Evolutionary conservation across 495 filamentous ascomycete genomes (phyloP).

Genomic region (Neurospora sp.): DNA sequence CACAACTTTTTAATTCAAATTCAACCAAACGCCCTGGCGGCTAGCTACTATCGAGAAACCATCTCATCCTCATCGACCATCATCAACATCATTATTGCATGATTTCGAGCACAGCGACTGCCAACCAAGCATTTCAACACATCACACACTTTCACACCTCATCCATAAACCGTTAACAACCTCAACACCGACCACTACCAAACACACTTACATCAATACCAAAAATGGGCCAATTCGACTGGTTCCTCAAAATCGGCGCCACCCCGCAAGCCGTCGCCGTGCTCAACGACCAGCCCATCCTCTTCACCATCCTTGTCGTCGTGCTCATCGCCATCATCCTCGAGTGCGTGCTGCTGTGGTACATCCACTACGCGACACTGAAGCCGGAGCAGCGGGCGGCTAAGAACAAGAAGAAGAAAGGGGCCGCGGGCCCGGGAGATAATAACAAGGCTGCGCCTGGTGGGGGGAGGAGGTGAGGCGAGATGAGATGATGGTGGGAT

Average conservation of each 20-base stretch:
- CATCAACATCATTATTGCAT: no score
- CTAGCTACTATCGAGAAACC: not conserved
- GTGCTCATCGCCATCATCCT: constrained; percentile 34
- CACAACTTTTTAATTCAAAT: not conserved
- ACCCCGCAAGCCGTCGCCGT: constrained; percentile 38
- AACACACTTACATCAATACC: no score
- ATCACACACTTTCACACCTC: no score
- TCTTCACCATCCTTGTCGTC: constrained; percentile 40
- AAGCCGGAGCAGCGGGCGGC: constrained; percentile 42
- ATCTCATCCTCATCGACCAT: no score
- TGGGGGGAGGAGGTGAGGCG: not conserved
- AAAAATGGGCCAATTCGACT: constrained; percentile 43
- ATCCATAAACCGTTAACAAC: no score
- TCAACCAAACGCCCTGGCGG: not conserved
- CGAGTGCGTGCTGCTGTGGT: constrained; percentile 34
- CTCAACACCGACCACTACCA: no score
- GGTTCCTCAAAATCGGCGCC: constrained; percentile 36
- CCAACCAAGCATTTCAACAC: no score
- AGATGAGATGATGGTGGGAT: not conserved
- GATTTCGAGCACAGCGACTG: not conserved
- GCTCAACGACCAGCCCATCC: constrained; percentile 43
- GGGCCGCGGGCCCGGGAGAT: constrained; percentile 18
- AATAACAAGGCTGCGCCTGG: not conserved
- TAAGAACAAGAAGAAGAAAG: constrained; percentile 33
- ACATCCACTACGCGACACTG: constrained; percentile 41